Evolutionary conservation across 495 filamentous ascomycete genomes (phyloP).

Genomic region (Lophium mytilinum): DNA sequence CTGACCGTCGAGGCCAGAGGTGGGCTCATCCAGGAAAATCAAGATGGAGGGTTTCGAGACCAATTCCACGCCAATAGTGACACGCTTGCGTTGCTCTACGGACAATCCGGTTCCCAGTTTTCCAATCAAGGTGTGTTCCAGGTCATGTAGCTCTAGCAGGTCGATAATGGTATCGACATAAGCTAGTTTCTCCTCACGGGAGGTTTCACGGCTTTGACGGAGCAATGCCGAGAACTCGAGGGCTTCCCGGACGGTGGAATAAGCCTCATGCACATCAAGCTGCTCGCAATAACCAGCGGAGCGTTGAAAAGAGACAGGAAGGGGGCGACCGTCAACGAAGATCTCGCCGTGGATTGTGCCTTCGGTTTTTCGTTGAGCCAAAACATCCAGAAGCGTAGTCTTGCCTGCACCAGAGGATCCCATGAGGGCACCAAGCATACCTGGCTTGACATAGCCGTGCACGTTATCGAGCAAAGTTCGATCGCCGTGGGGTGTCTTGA

Average conservation of each 20-base stretch:
- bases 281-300: constrained; percentile 31
- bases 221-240: constrained; percentile 30
- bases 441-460: constrained; percentile 27
- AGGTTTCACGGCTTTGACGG: constrained; percentile 19
- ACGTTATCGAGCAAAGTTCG: constrained; percentile 25
- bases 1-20: constrained; percentile 31
- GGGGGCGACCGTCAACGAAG: constrained; percentile 27
- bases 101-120: constrained; percentile 24
- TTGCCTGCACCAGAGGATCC: constrained; percentile 31
- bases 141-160: constrained; percentile 41
- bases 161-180: constrained; percentile 48
- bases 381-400: constrained; percentile 30
- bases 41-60: constrained; percentile 28
- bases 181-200: constrained; percentile 39
- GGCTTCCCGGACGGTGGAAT: constrained; percentile 29
- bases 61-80: constrained; percentile 32
- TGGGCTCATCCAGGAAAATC: constrained; percentile 33
- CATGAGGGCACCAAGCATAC: constrained; percentile 30
- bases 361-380: constrained; percentile 29
- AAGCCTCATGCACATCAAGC: constrained; percentile 28
- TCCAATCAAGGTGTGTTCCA: constrained; percentile 33
- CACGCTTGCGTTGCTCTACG: constrained; percentile 36
- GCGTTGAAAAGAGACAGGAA: constrained; percentile 30
- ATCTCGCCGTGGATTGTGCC: constrained; percentile 30
- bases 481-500: constrained; percentile 1